phyloP scores from a whole-genome alignment of 169 alveolate genomes.

The Miamiensis avidus region DNA sequence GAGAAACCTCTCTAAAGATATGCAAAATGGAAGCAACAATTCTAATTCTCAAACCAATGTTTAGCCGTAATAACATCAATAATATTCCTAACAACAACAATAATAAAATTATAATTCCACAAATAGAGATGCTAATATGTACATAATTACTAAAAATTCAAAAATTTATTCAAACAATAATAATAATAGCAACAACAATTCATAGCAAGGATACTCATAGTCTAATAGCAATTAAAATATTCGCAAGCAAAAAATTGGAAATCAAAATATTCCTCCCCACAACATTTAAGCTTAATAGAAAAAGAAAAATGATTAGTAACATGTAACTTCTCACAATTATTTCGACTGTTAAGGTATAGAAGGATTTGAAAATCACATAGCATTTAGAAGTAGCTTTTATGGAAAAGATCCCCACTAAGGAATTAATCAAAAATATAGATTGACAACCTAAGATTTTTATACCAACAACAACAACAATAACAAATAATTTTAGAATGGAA shows the following conservation, averaged over 20 bases:
- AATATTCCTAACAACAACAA: too few relatives aligned
- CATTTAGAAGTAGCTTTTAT: conserved; percentile 23
- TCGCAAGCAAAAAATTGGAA: background rate
- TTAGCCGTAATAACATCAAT: too few relatives aligned
- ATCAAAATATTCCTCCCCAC: background rate
- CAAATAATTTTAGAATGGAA: background rate
- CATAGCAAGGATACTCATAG: too few relatives aligned
- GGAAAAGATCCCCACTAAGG: background rate
- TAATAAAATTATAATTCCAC: background rate
- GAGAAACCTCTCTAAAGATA: background rate
- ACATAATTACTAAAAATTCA: too few relatives aligned
- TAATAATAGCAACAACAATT: too few relatives aligned
- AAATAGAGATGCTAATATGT: background rate
- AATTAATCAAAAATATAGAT: background rate
- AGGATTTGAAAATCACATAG: conserved; percentile 9
- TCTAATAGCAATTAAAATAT: too few relatives aligned
- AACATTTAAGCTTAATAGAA: too few relatives aligned
- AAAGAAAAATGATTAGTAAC: background rate
- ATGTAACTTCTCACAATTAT: background rate
- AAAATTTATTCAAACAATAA: too few relatives aligned
- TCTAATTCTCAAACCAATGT: too few relatives aligned
- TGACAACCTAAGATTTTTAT: background rate
- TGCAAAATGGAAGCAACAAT: too few relatives aligned
- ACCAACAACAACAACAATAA: conserved; percentile 5
- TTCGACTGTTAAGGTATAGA: background rate